Evolutionary conservation across 495 filamentous ascomycete species (phyloP), one percentile per base, ranked within the genome.

Genomic region (Penicillium steckii): DNA sequence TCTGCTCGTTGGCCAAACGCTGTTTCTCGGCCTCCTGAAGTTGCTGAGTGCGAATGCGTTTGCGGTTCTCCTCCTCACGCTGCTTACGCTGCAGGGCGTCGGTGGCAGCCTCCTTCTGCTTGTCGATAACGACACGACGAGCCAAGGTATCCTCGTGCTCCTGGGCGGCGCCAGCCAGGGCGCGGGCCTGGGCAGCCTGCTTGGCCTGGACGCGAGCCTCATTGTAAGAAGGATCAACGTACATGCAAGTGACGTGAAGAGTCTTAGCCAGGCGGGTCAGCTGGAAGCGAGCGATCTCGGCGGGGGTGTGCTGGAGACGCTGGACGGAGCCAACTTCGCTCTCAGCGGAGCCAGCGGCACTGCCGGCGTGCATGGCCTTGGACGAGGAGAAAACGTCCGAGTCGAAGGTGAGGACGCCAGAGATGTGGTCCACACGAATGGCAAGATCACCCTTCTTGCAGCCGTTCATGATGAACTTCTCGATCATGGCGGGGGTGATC

Each of bases 391-490:
- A 97, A 52, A 97, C 89, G 69, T 98, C 94, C 46, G 91, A 92
- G 65, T 98, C 94, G 61, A 98, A 98, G 61, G 91, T 97, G 44
- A 98, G 83, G 42, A 96, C 85, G 46, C 95, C 91, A 22, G 91
- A 89, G 53, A 90, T 89, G 69, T 98, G 94, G 62, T 97, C 89
- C 63, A 98, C 88, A 50, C 94, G 92, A 64, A 98, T 96, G 37
- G 94, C 87, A 43, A 98, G 81, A 61, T 98, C 95, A 25, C 94
- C 94, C 80, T 98, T 98, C 83, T 98, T 98, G 81, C 94, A 97
- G 53, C 94, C 94, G 73, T 98, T 98, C 94, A 98, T 98, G 80
- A 98, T 97, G 81, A 98, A 98, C 76, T 98, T 98, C 77, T 98
- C 94, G 52, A 98, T 96, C 55, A 89, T 95, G 57, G 84, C 85